These are phyloP conservation scores for Amanita exitialis DNA, from an alignment of 768 basidiomycete species.

Conservation along the genomic window DNA sequence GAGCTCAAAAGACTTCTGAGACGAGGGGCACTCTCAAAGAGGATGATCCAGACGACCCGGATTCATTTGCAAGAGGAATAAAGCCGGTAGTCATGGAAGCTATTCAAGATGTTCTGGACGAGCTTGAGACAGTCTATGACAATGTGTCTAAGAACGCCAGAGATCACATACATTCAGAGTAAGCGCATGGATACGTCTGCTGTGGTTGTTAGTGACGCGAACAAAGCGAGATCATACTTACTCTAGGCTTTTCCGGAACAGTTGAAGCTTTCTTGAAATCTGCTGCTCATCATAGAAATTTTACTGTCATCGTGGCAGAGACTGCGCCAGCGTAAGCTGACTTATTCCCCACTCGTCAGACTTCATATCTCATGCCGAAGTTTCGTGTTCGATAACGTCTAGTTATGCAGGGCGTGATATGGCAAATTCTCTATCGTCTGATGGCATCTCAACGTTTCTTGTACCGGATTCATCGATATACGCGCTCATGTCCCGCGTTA, in stretches of 20 bases:
- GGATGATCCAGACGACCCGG: slow-evolving; percentile 66
- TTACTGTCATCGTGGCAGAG: slow-evolving; percentile 93
- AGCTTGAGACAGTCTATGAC: slow-evolving; percentile 92
- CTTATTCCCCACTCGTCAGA: slow-evolving; percentile 24
- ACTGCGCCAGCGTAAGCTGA: slow-evolving; percentile 80
- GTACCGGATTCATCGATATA: slow-evolving; percentile 95
- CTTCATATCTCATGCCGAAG: background rate
- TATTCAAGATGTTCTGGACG: slow-evolving; percentile 92
- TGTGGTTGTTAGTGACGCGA: background rate
- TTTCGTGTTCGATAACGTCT: slow-evolving; percentile 4
- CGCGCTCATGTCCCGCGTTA: slow-evolving; percentile 92
- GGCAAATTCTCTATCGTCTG: slow-evolving; percentile 70
- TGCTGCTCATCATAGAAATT: slow-evolving; percentile 83
- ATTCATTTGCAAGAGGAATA: slow-evolving; percentile 65
- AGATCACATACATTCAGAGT: slow-evolving; percentile 99
- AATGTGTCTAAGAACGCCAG: slow-evolving; percentile 89
- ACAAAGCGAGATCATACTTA: slow-evolving; percentile 29
- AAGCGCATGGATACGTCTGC: slow-evolving; percentile 19
- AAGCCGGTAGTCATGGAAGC: slow-evolving; percentile 96
- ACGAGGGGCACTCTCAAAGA: slow-evolving; percentile 51
- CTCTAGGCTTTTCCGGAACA: slow-evolving; percentile 88
- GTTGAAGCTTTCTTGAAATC: slow-evolving; percentile 91
- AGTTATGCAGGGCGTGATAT: slow-evolving; percentile 83
- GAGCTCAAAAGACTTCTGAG: slow-evolving; percentile 32
- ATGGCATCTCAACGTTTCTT: slow-evolving; percentile 89